Base-by-base conservation (phyloP, 2,329 filamentous ascomycete genomes). In the Chaetomiaceae sp. region DNA sequence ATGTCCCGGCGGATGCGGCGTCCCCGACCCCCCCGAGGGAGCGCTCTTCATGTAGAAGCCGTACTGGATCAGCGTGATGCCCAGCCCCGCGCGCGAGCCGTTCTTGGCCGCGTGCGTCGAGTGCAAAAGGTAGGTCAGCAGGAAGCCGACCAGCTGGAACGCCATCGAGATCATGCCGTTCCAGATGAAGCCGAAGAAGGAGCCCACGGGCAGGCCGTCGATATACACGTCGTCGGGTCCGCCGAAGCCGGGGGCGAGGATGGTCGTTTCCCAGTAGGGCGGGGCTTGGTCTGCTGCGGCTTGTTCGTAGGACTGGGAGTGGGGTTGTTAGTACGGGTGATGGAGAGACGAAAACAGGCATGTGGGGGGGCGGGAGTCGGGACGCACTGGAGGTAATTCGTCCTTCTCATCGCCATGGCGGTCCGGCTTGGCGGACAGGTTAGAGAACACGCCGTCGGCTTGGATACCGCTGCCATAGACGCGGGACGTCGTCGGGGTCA, bases 231-330 rank as follows among this genome's bases (percentile, higher is more conserved):
- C 93, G 62, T 97, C 90, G 32, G 83, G 81, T n/a, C 86, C 86
- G 42, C 86, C 86, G 55, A 93, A 81, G 45, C 91, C 93, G 1
- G 93, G 93, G 0, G 90, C 91, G 42, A 98, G 78, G 55, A 98
- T 96, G 0, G 93, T 97, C 6, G 93, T 98, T 72, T 98, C 93
- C 93, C 93, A 98, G 68, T 98, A 98, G 0, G 93, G 93, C 1
- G 93, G 93, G 38, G 93, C 93, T 19, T 89, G 86, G 66, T 98
- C 93, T 34, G 91, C 91, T 3, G 93, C 93, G 14, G 93, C 93
- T 79, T 97, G 91, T 75, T 98, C 93, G 65, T 98, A 98, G 29
- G 91, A 90, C 88, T 96, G 59, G 14, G 12, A 6, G 29, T n/a
- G n/a, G 29, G 12, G 12, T 2, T 6, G 12, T 32, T 14, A 32